A percentile compares a stretch with the other conserved stretches of the same genome.
Evolutionary conservation across 305 asterid genomes (phyloP).

Genomic region (Fraxinus baroniana): DNA sequence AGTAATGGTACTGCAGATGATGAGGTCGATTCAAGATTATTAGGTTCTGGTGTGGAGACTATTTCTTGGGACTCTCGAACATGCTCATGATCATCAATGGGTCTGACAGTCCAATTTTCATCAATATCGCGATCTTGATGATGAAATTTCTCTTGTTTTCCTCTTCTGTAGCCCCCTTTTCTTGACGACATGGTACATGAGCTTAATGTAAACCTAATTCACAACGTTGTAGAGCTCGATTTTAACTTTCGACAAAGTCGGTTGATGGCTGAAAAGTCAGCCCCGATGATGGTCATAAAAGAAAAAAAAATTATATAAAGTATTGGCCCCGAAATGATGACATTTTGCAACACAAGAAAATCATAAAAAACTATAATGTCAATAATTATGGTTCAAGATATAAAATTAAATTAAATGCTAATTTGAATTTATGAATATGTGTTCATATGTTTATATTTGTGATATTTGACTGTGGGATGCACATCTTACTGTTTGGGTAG

Average conservation of each 20-base stretch:
- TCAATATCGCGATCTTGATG: slow-evolving; percentile 3
- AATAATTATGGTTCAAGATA: too few species aligned
- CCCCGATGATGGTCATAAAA: not conserved
- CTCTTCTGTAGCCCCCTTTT: slow-evolving; percentile 26
- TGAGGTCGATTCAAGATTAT: not conserved
- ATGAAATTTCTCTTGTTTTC: slow-evolving; percentile 12
- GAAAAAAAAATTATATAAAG: not conserved
- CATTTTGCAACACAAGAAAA: too few species aligned
- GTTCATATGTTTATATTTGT: too few species aligned
- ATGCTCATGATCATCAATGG: slow-evolving; percentile 21
- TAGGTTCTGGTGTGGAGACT: not conserved
- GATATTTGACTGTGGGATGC: too few species aligned
- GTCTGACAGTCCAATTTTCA: slow-evolving; percentile 27
- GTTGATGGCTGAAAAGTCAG: not conserved
- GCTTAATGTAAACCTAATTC: not conserved
- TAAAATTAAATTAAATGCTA: too few species aligned
- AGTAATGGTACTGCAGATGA: slow-evolving; percentile 17
- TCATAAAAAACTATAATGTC: too few species aligned
- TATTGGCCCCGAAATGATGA: not conserved
- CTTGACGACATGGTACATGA: slow-evolving; percentile 25
- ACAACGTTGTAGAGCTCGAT: not conserved
- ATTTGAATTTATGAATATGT: too few species aligned
- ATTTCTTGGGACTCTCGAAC: slow-evolving; percentile 1
- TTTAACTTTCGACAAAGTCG: not conserved
- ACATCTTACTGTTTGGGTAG: too few species aligned